These are phyloP conservation scores for Colletotrichum caudatum DNA, from an alignment of 2,329 filamentous ascomycete genomes.

Conservation along the genomic window DNA sequence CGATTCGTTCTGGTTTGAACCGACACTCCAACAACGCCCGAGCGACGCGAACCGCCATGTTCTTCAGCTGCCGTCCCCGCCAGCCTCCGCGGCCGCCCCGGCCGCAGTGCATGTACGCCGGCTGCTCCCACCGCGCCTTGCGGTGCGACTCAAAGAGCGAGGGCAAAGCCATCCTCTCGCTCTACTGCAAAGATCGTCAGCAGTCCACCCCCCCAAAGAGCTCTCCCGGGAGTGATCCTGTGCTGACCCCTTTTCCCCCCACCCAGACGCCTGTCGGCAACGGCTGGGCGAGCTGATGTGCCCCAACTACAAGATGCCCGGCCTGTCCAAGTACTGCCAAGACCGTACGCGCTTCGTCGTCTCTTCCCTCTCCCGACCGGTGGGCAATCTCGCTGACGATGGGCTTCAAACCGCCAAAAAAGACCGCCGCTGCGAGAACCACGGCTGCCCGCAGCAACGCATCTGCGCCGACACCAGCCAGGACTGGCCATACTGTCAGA, in stretches of 20 bases:
- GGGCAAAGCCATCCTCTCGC: slow-evolving; percentile 22
- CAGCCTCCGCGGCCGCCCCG: slow-evolving; percentile 5
- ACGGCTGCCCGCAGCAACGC: slow-evolving; percentile 33
- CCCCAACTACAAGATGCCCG: slow-evolving; percentile 32
- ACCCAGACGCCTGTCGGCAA: slow-evolving; percentile 43
- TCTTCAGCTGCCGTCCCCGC: slow-evolving; percentile 40
- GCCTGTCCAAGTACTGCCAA: slow-evolving; percentile 38
- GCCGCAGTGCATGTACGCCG: slow-evolving; percentile 26
- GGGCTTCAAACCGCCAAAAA: too few species aligned
- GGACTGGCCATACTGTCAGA: slow-evolving; percentile 41
- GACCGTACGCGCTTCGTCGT: slow-evolving; percentile 32
- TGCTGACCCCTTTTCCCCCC: not conserved
- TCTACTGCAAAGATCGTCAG: slow-evolving; percentile 43
- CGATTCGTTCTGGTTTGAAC: not conserved
- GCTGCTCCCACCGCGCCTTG: slow-evolving; percentile 34
- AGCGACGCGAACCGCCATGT: slow-evolving; percentile 24
- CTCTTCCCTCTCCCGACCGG: not conserved
- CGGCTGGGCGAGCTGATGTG: slow-evolving; percentile 42
- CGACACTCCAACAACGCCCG: not conserved
- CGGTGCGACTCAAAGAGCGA: slow-evolving; percentile 36
- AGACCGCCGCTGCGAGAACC: slow-evolving; percentile 40
- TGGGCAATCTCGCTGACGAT: not conserved
- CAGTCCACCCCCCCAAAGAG: not conserved
- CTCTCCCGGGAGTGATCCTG: too few species aligned
- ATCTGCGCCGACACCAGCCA: slow-evolving; percentile 33